phyloP scores from a whole-genome alignment of 2,329 filamentous ascomycete species.

The Pestalotiopsis sp. region DNA sequence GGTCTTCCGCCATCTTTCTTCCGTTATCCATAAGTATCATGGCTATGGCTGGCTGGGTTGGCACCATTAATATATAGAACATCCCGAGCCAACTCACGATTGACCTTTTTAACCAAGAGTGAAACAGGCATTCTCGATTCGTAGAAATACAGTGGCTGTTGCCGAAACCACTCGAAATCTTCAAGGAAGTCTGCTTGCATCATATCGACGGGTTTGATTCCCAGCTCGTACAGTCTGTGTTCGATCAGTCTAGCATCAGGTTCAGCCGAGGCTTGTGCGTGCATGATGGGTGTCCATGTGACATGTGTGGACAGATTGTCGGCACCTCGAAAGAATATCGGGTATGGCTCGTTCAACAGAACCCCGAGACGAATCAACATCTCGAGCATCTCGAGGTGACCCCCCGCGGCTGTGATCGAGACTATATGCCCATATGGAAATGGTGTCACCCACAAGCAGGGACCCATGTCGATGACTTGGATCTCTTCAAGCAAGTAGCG shows the following conservation, averaged over 20 bases:
- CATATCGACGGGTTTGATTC: background rate
- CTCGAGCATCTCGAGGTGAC: background rate
- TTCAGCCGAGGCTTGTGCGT: background rate
- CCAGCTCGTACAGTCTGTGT: background rate
- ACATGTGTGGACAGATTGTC: background rate
- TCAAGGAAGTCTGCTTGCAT: background rate
- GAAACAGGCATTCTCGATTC: too few relatives aligned
- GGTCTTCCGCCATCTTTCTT: too few relatives aligned
- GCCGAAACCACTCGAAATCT: background rate
- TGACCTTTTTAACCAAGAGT: too few relatives aligned
- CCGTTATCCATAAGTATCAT: too few relatives aligned
- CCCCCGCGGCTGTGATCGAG: background rate
- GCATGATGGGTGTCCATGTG: background rate
- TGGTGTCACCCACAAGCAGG: too few relatives aligned
- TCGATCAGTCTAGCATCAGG: background rate
- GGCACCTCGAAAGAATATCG: too few relatives aligned
- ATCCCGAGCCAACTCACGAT: too few relatives aligned
- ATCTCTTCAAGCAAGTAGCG: background rate
- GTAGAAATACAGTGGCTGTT: too few relatives aligned
- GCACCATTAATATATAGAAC: too few relatives aligned
- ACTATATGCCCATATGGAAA: background rate
- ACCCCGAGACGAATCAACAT: background rate
- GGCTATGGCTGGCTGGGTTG: too few relatives aligned
- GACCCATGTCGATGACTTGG: background rate
- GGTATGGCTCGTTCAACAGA: background rate